These are phyloP conservation scores for Fusarium nematophilum DNA, from an alignment of 2,329 filamentous ascomycete species.

Conservation along the genomic window DNA sequence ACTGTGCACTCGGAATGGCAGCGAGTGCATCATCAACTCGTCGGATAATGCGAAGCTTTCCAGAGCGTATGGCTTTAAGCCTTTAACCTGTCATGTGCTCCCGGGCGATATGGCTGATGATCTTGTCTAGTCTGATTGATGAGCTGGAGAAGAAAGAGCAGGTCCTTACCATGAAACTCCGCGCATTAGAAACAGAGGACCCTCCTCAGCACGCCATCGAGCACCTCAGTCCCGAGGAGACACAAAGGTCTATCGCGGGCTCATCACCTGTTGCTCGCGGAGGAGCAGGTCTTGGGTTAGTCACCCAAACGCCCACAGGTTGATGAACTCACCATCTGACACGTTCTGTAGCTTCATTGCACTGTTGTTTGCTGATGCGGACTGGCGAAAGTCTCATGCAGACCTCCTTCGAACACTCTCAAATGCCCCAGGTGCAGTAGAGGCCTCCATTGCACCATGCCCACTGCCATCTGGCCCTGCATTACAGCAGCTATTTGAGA, in stretches of 20 bases:
- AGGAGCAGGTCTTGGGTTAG: constrained; percentile 22
- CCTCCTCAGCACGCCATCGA: neutral
- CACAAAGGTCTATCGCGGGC: constrained; percentile 18
- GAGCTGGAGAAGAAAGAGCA: constrained; percentile 22
- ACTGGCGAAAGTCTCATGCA: constrained; percentile 23
- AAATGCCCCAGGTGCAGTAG: constrained; percentile 4
- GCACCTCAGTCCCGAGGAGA: constrained; percentile 16
- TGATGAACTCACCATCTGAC: neutral
- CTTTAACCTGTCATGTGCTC: accelerated
- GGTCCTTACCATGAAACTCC: neutral
- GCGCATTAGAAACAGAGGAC: neutral
- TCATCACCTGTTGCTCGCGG: constrained; percentile 11
- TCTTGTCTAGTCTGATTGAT: neutral
- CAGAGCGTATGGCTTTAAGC: neutral
- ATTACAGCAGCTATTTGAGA: constrained; percentile 8
- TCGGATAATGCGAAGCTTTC: neutral
- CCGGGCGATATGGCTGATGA: neutral
- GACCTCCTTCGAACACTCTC: constrained; percentile 9
- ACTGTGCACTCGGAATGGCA: neutral
- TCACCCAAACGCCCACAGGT: accelerated
- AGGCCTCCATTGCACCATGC: constrained; percentile 7
- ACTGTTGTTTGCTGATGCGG: constrained; percentile 3
- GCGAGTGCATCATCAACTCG: constrained; percentile 4
- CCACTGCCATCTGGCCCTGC: constrained; percentile 5
- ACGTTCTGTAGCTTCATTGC: constrained; percentile 14